Percentiles rank a stretch among this genome's conserved stretches.
phyloP scores from a whole-genome alignment of 768 basidiomycete species.

The Gymnopilus junonius region DNA sequence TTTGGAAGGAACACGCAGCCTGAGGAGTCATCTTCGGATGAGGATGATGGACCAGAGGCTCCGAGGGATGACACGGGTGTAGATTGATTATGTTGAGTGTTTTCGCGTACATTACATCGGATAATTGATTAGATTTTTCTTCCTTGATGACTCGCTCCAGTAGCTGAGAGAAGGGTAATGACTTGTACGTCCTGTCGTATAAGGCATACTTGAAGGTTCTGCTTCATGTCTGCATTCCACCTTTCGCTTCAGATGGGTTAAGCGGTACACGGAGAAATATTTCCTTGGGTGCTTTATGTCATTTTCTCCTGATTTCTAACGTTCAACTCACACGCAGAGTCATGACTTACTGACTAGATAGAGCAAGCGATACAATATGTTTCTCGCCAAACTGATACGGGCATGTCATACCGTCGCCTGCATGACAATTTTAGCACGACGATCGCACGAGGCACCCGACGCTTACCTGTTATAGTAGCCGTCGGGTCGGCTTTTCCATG shows the following conservation, averaged over 20 bases:
- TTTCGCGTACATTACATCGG: background rate
- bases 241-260: too few relatives aligned
- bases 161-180: too few relatives aligned
- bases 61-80: conserved; percentile 34
- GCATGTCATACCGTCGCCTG: background rate
- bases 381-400: background rate
- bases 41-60: conserved; percentile 26
- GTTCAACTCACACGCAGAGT: background rate
- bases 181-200: too few relatives aligned
- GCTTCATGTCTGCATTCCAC: too few relatives aligned
- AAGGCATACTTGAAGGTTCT: too few relatives aligned
- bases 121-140: background rate
- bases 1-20: conserved; percentile 46
- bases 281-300: background rate
- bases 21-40: conserved; percentile 46
- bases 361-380: background rate
- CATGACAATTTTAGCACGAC: background rate
- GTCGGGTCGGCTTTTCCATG: background rate
- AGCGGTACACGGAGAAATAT: background rate
- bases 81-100: conserved; percentile 25
- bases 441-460: background rate
- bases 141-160: too few relatives aligned
- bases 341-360: background rate
- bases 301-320: background rate
- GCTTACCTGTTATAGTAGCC: background rate